phyloP scores from a whole-genome alignment of 352 stramenopile genomes.

The Globisporangium carolinianum region DNA sequence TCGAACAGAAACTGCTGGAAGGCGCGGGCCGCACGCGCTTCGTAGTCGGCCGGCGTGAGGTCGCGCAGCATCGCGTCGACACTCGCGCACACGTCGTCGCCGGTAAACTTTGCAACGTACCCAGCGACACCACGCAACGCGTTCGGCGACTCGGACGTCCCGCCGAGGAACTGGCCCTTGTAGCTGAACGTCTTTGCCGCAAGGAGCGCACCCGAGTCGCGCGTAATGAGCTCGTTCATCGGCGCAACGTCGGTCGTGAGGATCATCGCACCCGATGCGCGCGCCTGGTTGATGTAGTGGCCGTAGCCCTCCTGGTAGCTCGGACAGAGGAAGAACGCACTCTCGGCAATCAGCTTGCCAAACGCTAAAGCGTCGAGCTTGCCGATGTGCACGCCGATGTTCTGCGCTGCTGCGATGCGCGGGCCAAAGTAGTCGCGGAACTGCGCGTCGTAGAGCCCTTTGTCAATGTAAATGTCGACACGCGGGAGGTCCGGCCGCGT shows the following conservation, averaged over 20 bases:
- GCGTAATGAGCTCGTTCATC: slow-evolving; percentile 51
- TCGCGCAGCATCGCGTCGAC: slow-evolving; percentile 27
- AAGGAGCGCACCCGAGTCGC: slow-evolving; percentile 33
- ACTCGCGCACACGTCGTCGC: slow-evolving; percentile 29
- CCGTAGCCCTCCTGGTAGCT: slow-evolving; percentile 51
- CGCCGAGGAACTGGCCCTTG: slow-evolving; percentile 29
- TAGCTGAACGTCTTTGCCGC: slow-evolving; percentile 9
- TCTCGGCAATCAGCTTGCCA: slow-evolving; percentile 30
- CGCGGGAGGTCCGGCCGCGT: slow-evolving; percentile 28
- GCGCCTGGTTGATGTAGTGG: slow-evolving; percentile 62
- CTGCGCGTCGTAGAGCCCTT: slow-evolving; percentile 8
- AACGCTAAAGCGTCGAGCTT: slow-evolving; percentile 28
- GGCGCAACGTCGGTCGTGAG: slow-evolving; percentile 43
- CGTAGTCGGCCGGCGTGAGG: slow-evolving; percentile 25
- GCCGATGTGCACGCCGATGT: slow-evolving; percentile 20
- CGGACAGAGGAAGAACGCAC: slow-evolving; percentile 39
- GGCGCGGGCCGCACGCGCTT: slow-evolving; percentile 21
- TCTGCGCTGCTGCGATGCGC: slow-evolving; percentile 16
- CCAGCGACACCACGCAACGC: slow-evolving; percentile 27
- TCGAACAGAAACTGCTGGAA: slow-evolving; percentile 58
- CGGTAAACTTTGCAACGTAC: slow-evolving; percentile 32
- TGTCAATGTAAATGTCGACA: slow-evolving; percentile 30
- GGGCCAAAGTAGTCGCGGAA: slow-evolving; percentile 18
- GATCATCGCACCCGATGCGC: slow-evolving; percentile 34
- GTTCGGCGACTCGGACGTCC: slow-evolving; percentile 19